phyloP scores from a whole-genome alignment of 495 filamentous ascomycete species.

The Friedmanniomyces endolithicus region DNA sequence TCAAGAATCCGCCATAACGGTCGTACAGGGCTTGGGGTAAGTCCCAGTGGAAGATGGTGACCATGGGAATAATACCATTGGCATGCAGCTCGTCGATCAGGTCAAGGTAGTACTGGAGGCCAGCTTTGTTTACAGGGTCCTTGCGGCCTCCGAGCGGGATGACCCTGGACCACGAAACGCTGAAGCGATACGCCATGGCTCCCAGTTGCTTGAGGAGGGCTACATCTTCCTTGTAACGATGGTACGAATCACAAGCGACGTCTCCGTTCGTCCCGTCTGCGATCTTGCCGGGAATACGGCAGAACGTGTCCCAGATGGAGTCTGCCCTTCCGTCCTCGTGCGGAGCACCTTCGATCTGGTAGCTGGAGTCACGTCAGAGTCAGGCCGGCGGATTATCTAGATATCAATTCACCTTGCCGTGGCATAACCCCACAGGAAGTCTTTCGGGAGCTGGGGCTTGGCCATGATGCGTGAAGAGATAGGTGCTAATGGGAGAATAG shows the following conservation, averaged over 20 bases:
- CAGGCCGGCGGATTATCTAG: not conserved
- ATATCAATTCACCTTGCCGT: conserved; percentile 47
- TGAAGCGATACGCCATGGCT: conserved; percentile 27
- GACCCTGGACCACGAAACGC: conserved; percentile 29
- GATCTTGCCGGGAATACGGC: conserved; percentile 22
- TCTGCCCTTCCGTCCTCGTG: conserved; percentile 28
- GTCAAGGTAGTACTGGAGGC: conserved; percentile 26
- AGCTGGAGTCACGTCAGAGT: conserved; percentile 20
- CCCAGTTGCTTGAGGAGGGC: conserved; percentile 26
- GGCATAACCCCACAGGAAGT: conserved; percentile 75
- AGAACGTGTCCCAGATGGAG: conserved; percentile 26
- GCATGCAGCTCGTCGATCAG: conserved; percentile 24
- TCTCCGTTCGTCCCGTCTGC: conserved; percentile 25
- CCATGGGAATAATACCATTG: conserved; percentile 23
- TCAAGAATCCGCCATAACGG: conserved; percentile 26
- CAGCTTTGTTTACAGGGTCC: conserved; percentile 23
- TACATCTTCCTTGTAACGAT: conserved; percentile 31
- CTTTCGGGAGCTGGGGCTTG: conserved; percentile 43
- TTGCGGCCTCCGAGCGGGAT: conserved; percentile 26
- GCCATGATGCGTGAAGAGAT: conserved; percentile 11
- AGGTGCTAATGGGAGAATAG: not conserved
- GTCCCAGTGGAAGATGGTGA: conserved; percentile 30
- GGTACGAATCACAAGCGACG: conserved; percentile 29
- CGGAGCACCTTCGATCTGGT: conserved; percentile 29
- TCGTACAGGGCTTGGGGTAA: conserved; percentile 26